Base-by-base conservation (phyloP, 225 moss, liverwort and hornwort genomes). In the Rhytidiadelphus loreus region DNA sequence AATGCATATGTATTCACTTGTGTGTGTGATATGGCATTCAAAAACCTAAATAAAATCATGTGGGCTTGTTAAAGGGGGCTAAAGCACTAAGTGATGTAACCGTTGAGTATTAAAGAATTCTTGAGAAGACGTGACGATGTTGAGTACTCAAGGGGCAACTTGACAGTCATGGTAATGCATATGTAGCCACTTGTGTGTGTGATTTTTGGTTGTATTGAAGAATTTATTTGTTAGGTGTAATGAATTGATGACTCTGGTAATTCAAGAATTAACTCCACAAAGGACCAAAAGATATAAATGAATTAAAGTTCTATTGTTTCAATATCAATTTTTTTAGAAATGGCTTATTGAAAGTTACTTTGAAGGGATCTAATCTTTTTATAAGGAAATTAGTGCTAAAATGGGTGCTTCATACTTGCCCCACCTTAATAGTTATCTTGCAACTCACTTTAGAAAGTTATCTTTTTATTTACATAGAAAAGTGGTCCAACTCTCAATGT, bases 241-340 rank as follows among this genome's bases (percentile, higher is more conserved):
- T 50, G 20, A 74, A 32, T 3, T 48, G 1, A 32, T 74, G 19
- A 20, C 32, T 48, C 0, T 12, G 0, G 12, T 0, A 50, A 20
- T 48, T 48, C 2, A 32, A 60, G 2, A 48, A 32, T 12, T 32
- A 20, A 48, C 0, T 32, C 3, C 0, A 30, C 6, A 29, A 73
- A 18, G 4, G 46, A 3, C 17, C 11, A 11, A 18, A 73, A 30
- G 11, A 7, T 20, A 32, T 7, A 2, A 50, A 32, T 74, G 32
- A 48, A 50, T 48, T 2, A 20, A 1, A 32, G 6, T 21, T 20
- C 0, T 20, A 4, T 74, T 7, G 50, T 50, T 50, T 50, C 1
- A 32, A 12, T 46, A 7, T 32, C 1, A 68, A 29, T 18, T 46
- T 30, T 32, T 19, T 3, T 12, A 5, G 4, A 21, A 33, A 33